phyloP scores from a whole-genome alignment of 345 rosid genomes.

The Schrenkiella parvula region DNA sequence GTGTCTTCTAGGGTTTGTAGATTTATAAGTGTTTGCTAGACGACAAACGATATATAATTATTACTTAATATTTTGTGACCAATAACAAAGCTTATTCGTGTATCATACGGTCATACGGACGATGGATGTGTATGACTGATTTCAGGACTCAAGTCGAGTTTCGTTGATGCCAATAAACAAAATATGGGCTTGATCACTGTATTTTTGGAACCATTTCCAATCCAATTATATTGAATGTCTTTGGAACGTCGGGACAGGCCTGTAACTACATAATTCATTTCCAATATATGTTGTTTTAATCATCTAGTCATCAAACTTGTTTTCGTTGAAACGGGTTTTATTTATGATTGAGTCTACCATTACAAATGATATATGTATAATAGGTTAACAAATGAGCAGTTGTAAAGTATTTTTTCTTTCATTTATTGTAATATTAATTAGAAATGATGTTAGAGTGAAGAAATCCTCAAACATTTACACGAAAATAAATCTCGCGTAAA shows the following conservation, averaged over 20 bases:
- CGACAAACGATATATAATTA: neutral
- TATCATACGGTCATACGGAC: slow-evolving; percentile 18
- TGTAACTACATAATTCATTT: neutral
- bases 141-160: neutral
- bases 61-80: neutral
- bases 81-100: neutral
- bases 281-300: neutral
- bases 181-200: neutral
- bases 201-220: neutral
- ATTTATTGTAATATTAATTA: no score
- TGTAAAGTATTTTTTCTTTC: no score
- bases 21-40: slow-evolving; percentile 4
- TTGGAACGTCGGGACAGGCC: neutral
- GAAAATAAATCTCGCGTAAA: no score
- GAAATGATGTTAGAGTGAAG: no score
- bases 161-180: neutral
- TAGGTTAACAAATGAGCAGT: no score
- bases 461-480: no score
- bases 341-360: no score
- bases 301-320: neutral
- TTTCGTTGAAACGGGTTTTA: neutral
- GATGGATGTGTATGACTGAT: slow-evolving; percentile 7
- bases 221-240: neutral
- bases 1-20: neutral
- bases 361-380: no score